A percentile compares a stretch with the other conserved stretches of the same genome.
These are phyloP conservation scores for Ampelocalamus luodianensis DNA, from an alignment of 176 grass and related monocot species.

Conservation along the genomic window DNA sequence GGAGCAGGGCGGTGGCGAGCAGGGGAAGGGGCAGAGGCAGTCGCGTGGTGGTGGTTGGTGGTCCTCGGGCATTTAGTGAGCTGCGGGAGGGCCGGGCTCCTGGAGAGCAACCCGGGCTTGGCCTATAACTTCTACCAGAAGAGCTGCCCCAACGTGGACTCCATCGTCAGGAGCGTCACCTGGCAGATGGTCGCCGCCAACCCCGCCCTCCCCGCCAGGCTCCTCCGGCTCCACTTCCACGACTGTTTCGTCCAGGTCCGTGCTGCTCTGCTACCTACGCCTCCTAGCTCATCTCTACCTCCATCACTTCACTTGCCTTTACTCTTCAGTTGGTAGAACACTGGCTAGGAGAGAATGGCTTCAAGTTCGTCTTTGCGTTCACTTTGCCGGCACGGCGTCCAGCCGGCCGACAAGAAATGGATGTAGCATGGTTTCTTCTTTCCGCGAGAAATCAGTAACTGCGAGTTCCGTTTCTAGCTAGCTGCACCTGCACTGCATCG, in stretches of 20 bases:
- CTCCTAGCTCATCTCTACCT: background rate
- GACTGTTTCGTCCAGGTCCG: conserved; percentile 76
- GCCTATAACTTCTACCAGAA: conserved; percentile 68
- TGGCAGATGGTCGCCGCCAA: conserved; percentile 52
- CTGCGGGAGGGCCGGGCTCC: conserved; percentile 39
- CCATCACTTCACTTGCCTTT: background rate
- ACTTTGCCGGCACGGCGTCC: background rate
- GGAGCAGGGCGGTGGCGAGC: background rate
- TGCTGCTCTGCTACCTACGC: background rate
- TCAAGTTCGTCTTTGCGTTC: background rate
- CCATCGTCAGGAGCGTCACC: conserved; percentile 45
- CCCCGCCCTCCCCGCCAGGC: conserved; percentile 40
- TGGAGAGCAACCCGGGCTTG: conserved; percentile 51
- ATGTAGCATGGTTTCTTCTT: background rate
- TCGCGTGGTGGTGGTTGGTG: conserved; percentile 32
- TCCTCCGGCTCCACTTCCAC: conserved; percentile 72
- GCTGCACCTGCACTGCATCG: background rate
- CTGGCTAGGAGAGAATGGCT: background rate
- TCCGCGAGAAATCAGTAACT: background rate
- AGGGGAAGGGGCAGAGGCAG: background rate
- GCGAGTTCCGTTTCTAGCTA: conserved; percentile 18
- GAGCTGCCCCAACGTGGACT: conserved; percentile 54
- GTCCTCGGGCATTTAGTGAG: conserved; percentile 35
- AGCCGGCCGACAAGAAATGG: background rate
- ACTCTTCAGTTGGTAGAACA: background rate